These are phyloP conservation scores for Marchantia polymorpha DNA, from an alignment of 225 moss, liverwort and hornwort genomes.

Conservation along the genomic window DNA sequence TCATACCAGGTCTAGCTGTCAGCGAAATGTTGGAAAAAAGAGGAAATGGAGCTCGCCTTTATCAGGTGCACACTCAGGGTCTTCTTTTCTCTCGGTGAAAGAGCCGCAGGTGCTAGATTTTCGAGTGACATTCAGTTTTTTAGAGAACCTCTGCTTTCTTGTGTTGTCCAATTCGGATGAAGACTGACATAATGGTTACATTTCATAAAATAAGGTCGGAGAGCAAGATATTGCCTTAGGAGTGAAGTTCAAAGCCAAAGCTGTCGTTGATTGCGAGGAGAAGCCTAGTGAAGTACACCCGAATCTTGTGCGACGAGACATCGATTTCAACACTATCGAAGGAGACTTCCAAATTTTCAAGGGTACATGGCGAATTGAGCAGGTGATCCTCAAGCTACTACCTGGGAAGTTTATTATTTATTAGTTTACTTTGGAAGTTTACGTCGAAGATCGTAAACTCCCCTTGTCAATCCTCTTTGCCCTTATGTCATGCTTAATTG, in stretches of 20 bases:
- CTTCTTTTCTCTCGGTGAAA: not conserved
- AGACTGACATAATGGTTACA: not conserved
- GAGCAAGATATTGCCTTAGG: conserved; percentile 79
- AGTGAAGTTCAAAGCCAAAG: conserved; percentile 86
- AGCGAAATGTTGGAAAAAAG: conserved; percentile 66
- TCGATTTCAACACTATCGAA: conserved; percentile 78
- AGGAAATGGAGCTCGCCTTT: conserved; percentile 56
- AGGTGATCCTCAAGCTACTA: conserved; percentile 32
- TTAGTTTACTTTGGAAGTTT: not conserved
- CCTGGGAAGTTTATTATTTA: not conserved
- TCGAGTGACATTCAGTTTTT: not conserved
- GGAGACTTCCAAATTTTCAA: conserved; percentile 87
- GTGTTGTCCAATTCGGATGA: not conserved
- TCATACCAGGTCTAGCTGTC: conserved; percentile 81
- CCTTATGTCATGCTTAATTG: too few species aligned
- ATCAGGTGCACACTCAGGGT: conserved; percentile 45
- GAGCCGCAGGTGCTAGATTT: not conserved
- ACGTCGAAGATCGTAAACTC: too few species aligned
- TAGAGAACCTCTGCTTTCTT: not conserved
- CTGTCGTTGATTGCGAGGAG: conserved; percentile 82
- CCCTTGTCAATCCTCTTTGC: too few species aligned
- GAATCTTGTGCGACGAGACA: conserved; percentile 50
- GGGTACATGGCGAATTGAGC: conserved; percentile 91
- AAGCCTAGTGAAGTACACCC: conserved; percentile 39
- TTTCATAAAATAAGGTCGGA: conserved; percentile 52